A percentile compares a stretch with the other conserved stretches of the same genome.
Conservation (phyloP, 257 asterid genomes). For the Nicotiana paniculata region DNA sequence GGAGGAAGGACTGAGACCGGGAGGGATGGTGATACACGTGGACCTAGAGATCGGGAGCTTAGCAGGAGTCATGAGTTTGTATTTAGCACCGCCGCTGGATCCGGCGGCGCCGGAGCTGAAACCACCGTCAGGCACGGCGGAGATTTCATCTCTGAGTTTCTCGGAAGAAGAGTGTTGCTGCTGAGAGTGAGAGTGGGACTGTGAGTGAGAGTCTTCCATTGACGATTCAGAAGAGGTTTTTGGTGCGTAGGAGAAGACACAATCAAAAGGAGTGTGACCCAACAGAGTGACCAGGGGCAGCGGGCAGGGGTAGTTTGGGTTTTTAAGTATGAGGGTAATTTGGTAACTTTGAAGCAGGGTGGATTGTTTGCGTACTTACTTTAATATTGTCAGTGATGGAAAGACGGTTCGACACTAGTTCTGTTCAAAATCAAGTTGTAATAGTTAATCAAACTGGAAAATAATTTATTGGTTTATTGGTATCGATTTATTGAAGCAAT, state of each 20-base stretch:
- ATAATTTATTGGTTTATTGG: no score
- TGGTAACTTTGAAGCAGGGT: background rate
- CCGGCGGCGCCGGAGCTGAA: background rate
- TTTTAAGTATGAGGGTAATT: background rate
- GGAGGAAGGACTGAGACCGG: conserved; percentile 94
- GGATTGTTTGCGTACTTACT: no score
- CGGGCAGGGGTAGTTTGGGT: background rate
- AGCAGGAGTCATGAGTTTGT: conserved; percentile 91
- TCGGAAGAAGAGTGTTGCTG: conserved; percentile 1
- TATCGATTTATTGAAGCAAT: no score
- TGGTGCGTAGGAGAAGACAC: conserved; percentile 6
- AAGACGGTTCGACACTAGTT: no score
- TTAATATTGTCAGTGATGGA: no score
- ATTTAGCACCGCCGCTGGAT: conserved; percentile 42
- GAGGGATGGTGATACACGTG: conserved; percentile 71
- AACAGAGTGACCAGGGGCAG: background rate
- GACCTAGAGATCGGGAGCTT: conserved; percentile 99
- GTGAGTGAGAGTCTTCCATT: conserved; percentile 15
- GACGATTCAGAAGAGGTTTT: conserved; percentile 1
- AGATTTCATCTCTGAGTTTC: background rate
- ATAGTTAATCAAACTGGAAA: no score
- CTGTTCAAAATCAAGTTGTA: no score
- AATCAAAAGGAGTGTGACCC: conserved; percentile 9
- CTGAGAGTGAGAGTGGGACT: conserved; percentile 9
- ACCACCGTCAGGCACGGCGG: background rate